Conservation (phyloP, 2,329 filamentous ascomycete species). For the Beauveria rudraprayagi region DNA sequence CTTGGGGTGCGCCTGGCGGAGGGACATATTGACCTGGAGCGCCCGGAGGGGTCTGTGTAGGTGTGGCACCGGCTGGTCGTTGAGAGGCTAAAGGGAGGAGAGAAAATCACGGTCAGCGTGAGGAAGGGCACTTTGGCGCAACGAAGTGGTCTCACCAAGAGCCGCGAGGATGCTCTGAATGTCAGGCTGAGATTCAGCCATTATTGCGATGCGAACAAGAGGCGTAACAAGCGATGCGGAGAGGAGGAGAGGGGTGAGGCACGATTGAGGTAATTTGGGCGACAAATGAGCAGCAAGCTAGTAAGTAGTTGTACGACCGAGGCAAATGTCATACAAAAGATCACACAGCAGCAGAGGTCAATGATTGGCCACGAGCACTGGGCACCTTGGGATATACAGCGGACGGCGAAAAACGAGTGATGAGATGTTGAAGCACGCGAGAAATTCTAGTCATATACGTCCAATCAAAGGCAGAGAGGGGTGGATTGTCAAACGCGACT, state of each 20-base stretch:
- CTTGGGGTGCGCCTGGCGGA: conserved; percentile 25
- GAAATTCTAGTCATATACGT: conserved; percentile 6
- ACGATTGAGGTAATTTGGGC: background rate
- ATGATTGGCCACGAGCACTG: conserved; percentile 3
- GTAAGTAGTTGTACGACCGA: background rate
- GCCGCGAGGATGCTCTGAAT: conserved; percentile 42
- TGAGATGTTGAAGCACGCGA: conserved; percentile 1
- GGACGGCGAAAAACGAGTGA: background rate
- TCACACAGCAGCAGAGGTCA: conserved; percentile 2
- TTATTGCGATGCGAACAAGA: background rate
- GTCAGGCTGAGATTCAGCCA: conserved; percentile 28
- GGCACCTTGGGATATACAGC: conserved; percentile 3
- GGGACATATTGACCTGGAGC: conserved; percentile 30
- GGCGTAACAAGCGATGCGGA: background rate
- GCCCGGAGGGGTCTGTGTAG: conserved; percentile 34
- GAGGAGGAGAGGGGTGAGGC: background rate
- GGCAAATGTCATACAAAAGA: conserved; percentile 5
- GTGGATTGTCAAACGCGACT: background rate
- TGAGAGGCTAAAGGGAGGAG: conserved; percentile 32
- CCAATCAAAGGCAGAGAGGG: background rate
- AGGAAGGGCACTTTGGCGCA: conserved; percentile 3
- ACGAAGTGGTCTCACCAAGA: conserved; percentile 31
- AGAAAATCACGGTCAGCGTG: conserved; percentile 13
- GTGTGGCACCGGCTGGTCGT: conserved; percentile 33
- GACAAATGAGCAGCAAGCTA: background rate